A percentile compares a stretch with the other conserved stretches of the same genome.
Evolutionary conservation across 805 yeast species (phyloP).

Genomic region (Candida rishiriensis): DNA sequence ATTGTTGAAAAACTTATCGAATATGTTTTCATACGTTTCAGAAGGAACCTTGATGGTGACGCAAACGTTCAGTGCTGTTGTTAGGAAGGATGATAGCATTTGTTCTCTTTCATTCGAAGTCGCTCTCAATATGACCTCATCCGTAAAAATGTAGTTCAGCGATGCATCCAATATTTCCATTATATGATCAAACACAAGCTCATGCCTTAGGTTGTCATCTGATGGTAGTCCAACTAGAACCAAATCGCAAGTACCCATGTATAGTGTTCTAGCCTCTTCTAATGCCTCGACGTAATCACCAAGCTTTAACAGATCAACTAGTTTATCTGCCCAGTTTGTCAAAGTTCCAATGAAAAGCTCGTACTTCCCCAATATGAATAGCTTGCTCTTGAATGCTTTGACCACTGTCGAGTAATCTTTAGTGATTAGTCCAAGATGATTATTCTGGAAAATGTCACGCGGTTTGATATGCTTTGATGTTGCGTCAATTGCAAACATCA

Average conservation of each 20-base stretch:
- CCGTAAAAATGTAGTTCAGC: conserved; percentile 37
- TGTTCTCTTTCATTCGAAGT: conserved; percentile 8
- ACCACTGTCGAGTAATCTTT: conserved; percentile 29
- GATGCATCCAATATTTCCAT: conserved; percentile 54
- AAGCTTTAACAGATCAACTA: conserved; percentile 42
- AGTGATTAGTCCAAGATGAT: conserved; percentile 11
- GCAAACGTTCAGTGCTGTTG: conserved; percentile 37
- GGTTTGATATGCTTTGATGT: conserved; percentile 34
- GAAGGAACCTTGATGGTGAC: conserved; percentile 33
- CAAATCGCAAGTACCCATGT: conserved; percentile 43
- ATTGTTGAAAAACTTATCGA: conserved; percentile 37
- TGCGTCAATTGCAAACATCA: conserved; percentile 34
- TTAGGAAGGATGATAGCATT: conserved; percentile 29
- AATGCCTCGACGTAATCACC: conserved; percentile 55
- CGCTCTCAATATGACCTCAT: conserved; percentile 8
- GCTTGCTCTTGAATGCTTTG: conserved; percentile 37
- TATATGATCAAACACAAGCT: conserved; percentile 48
- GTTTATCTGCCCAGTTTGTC: conserved; percentile 66
- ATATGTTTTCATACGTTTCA: conserved; percentile 39
- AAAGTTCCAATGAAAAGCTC: conserved; percentile 55
- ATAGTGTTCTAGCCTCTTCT: conserved; percentile 49
- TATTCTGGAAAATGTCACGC: conserved; percentile 6
- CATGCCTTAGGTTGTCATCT: conserved; percentile 38
- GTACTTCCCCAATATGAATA: conserved; percentile 50
- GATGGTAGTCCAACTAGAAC: conserved; percentile 56